phyloP scores from a whole-genome alignment of 176 grass and related monocot species.

The Carex littledalei region DNA sequence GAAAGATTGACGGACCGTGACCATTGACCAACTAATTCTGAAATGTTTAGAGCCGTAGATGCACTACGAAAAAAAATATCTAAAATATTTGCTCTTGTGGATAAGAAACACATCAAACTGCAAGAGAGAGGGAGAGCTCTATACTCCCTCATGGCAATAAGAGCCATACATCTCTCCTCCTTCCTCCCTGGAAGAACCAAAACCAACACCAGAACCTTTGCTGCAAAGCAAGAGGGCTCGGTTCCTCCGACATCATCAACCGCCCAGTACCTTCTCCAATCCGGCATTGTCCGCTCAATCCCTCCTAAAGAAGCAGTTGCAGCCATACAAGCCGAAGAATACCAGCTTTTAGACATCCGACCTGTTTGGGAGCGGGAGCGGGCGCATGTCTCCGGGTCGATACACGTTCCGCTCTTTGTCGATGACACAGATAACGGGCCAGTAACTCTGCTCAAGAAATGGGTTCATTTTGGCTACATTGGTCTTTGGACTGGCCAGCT shows the following conservation, averaged over 20 bases:
- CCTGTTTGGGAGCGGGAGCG: constrained; percentile 72
- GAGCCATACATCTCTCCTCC: constrained; percentile 12
- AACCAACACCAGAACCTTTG: not conserved
- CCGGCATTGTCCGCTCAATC: constrained; percentile 50
- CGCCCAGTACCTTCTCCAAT: constrained; percentile 49
- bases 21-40: not conserved
- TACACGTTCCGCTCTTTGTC: constrained; percentile 64
- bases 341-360: constrained; percentile 66
- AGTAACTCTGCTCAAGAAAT: constrained; percentile 84
- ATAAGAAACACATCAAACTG: constrained; percentile 25
- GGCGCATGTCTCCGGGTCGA: constrained; percentile 47
- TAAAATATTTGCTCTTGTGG: not conserved
- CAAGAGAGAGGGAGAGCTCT: not conserved
- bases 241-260: constrained; percentile 16
- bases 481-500: constrained; percentile 77
- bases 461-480: constrained; percentile 92
- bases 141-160: constrained; percentile 13
- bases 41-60: not conserved
- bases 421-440: constrained; percentile 47
- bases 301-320: constrained; percentile 40
- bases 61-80: not conserved
- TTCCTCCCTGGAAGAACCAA: not conserved
- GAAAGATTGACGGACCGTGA: not conserved
- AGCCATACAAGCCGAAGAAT: constrained; percentile 41
- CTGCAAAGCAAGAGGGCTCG: not conserved